Evolutionary conservation across 345 rosid genomes (phyloP), one percentile per base, ranked within the genome.

Genomic region (Brassica nigra): DNA sequence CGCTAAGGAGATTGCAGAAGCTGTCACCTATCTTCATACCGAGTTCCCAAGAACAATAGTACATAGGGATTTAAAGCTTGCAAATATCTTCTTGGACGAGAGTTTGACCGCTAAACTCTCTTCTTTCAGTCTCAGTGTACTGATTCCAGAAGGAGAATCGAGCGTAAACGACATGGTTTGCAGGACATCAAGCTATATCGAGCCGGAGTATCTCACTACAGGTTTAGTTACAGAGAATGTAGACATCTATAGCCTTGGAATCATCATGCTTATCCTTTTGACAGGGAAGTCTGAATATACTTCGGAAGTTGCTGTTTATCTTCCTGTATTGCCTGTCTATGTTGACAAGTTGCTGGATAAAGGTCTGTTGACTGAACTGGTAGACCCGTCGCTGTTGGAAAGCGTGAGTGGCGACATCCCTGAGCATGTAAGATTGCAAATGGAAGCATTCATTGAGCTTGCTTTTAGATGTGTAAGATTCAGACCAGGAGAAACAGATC

Each of bases 201-300:
- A 77, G 37, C 80, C 70, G 1, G 30, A 70, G 0, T 77, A 77
- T 37, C 3, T 52, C 0, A 62, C 10, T 3, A 77, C 80, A 30
- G 75, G 80, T 44, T 44, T 77, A 11, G 80, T 77, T 16, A 77
- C 80, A 0, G 80, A 77, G 75, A 77, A 69, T 69, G 75, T 77
- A 1, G 75, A 77, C 14, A 49, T 77, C 28, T 64, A 71, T 69
- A 77, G 18, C 30, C 29, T 69, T 69, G 80, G 80, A 5, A 61
- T 77, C 63, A 77, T 77, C 29, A 59, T 77, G 75, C 63, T 69
- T 1, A 2, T 62, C 70, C 62, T 77, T 77, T 31, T 69, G 54
- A 76, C 15, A 69, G 75, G 75, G 12, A 69, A 61, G 80, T 61
- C 74, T 59, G 74, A 42, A 18, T 61, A 76, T 33, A 59, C 7